Evolutionary conservation across 768 basidiomycete genomes (phyloP), one percentile per base, ranked within the genome.

Genomic region (Chalciporus piperatus): DNA sequence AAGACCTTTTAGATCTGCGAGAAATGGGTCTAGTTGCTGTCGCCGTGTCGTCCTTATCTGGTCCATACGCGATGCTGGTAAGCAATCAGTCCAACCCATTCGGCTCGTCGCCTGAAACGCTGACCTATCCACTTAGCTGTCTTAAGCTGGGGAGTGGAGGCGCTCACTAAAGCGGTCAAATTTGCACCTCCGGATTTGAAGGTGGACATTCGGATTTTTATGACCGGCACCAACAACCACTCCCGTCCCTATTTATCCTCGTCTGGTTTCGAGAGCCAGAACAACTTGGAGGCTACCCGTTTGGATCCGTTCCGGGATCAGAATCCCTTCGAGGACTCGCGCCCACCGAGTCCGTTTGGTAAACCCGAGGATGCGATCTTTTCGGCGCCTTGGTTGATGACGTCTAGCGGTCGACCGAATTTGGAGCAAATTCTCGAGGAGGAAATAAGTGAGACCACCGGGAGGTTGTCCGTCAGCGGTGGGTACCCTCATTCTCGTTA

Each of bases 401-500:
- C 73, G 2, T 39, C 57, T 11, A 55, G 62, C 5, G 75, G 78
- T 4, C 64, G 79, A 2, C 78, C 78, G 3, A 69, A 79, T 50
- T 47, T 81, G 13, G 42, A 58, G 6, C 52, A 45, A 0, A 55
- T 79, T 10, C 51, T 80, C 0, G 42, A 56, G 6, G 62, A 66
- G 12, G 77, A 78, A 55, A 67, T 74, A 0, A 59, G 49, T 1
- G 48, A 48, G 5, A 61, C 63, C 2, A 59, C 56, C 2, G 75
- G 74, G 2, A 59, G 63, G 6, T 63, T 78, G 47, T 74, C 73
- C 6, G 71, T 81, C 23, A 75, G 70, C 38, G 79, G 79, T 76
- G 45, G 8, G 72, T 63, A 4, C 22, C 6, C 33, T 20, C 25
- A 16, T 17, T 41, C 10, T 23, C 32, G 27, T 10, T 38, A 19